Base-by-base conservation (phyloP, 305 asterid genomes). In the Ajuga reptans region DNA sequence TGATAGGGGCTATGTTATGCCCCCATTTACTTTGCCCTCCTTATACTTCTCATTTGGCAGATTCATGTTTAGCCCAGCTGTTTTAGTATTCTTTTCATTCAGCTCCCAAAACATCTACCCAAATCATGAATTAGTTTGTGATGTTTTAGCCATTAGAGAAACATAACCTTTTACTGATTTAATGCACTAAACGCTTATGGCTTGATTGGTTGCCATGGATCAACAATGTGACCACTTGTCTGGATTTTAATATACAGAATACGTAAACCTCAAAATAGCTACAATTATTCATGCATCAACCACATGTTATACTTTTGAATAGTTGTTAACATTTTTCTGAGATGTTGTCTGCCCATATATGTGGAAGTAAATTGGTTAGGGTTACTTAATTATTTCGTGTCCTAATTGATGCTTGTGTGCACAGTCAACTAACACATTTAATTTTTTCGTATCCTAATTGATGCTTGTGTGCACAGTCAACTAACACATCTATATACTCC, bases 401-500 rank as follows among this genome's bases (percentile, higher is more conserved):
- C 45, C 66, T 36, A 7, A 39, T 58, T 34, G 24, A 9, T 74
- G 27, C 56, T 27, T 80, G 45, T 33, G n/a, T 34, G 33, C 60
- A 55, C 69, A 21, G 67, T 52, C 63, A 66, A 49, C 83, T 82
- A 53, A 80, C 71, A 53, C 55, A 57, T 60, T 39, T 70, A 39
- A n/a, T n/a, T n/a, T n/a, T n/a, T n/a, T n/a, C n/a, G n/a, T n/a
- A n/a, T 52, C 45, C 66, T 36, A 7, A 39, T 58, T 34, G 24
- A 9, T 74, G 27, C 56, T 27, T 80, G 45, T 33, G n/a, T 34
- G 33, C 60, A 55, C 69, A 21, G 67, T 52, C 63, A 66, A 49
- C 83, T 82, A 53, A 80, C 71, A 53, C 55, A 57, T 60, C 43
- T 70, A 39, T 67, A 56, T 74, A 64, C 66, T 75, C 78, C 93